These are phyloP conservation scores for Isoetes engelmannii DNA, from an alignment of 83 land plant species.

Conservation along the genomic window DNA sequence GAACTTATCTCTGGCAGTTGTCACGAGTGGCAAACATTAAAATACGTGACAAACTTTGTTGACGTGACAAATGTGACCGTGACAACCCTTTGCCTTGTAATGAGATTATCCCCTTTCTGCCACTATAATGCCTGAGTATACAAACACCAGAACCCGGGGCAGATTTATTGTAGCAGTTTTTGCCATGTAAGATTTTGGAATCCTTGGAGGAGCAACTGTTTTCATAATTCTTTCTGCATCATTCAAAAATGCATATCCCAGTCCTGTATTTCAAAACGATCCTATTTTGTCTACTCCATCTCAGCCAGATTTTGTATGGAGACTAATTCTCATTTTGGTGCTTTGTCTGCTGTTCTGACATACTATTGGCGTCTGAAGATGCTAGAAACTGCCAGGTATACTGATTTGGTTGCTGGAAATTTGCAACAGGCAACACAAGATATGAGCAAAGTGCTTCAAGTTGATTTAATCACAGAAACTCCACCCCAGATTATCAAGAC, in stretches of 20 bases:
- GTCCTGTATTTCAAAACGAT: too few species aligned
- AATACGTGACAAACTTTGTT: too few species aligned
- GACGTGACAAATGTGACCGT: too few species aligned
- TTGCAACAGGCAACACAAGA: constrained; percentile 36
- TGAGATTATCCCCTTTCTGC: too few species aligned
- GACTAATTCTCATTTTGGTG: constrained; percentile 34
- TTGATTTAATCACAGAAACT: constrained; percentile 3
- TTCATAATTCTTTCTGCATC: too few species aligned
- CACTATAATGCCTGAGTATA: constrained; percentile 12
- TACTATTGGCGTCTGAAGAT: constrained; percentile 46
- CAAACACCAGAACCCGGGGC: constrained; percentile 36
- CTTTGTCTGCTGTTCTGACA: constrained; percentile 33
- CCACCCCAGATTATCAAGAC: too few species aligned
- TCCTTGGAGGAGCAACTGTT: too few species aligned
- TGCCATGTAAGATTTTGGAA: constrained; percentile 37
- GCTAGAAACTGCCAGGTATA: constrained; percentile 48
- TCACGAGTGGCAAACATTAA: too few species aligned
- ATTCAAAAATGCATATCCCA: too few species aligned
- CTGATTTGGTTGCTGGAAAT: constrained; percentile 36
- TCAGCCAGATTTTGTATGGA: constrained; percentile 35
- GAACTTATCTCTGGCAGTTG: too few species aligned
- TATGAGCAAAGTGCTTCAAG: constrained; percentile 36
- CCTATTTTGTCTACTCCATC: too few species aligned
- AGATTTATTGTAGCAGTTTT: constrained; percentile 40
- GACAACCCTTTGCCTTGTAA: too few species aligned